These are phyloP conservation scores for Wickerhamiella australiensis DNA, from an alignment of 805 yeast genomes.

Conservation along the genomic window DNA sequence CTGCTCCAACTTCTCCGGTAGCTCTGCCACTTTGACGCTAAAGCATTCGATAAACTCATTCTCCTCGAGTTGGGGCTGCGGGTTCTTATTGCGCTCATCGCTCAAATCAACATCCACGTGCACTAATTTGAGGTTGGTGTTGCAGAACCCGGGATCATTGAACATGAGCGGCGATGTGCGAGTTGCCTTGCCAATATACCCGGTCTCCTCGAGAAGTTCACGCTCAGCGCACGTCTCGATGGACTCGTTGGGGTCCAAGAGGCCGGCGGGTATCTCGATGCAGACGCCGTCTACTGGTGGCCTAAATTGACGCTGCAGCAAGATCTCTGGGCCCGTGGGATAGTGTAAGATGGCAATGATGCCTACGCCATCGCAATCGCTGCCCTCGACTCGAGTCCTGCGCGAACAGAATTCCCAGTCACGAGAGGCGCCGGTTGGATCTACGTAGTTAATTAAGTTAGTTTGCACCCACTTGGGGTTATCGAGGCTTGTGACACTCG, in stretches of 20 bases:
- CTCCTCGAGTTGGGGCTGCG: conserved; percentile 69
- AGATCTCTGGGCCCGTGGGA: conserved; percentile 39
- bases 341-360: conserved; percentile 59
- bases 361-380: conserved; percentile 81
- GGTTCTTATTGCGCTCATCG: conserved; percentile 53
- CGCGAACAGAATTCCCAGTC: conserved; percentile 90
- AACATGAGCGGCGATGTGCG: conserved; percentile 39
- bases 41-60: conserved; percentile 89
- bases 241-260: conserved; percentile 73
- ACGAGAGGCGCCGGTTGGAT: conserved; percentile 32
- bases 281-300: conserved; percentile 86
- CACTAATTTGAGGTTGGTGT: conserved; percentile 73
- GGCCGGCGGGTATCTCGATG: conserved; percentile 91
- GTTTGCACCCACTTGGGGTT: conserved; percentile 53
- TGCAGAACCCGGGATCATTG: conserved; percentile 82
- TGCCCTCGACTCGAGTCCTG: conserved; percentile 51
- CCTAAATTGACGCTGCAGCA: conserved; percentile 80
- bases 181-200: conserved; percentile 58
- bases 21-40: conserved; percentile 42
- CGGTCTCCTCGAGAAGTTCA: conserved; percentile 86
- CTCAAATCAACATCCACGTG: conserved; percentile 63
- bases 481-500: conserved; percentile 24
- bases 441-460: conserved; percentile 34
- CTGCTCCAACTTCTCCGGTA: conserved; percentile 42
- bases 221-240: conserved; percentile 72